These are phyloP conservation scores for Bipolaris victoriae DNA, from an alignment of 2,329 filamentous ascomycete genomes.

Conservation along the genomic window DNA sequence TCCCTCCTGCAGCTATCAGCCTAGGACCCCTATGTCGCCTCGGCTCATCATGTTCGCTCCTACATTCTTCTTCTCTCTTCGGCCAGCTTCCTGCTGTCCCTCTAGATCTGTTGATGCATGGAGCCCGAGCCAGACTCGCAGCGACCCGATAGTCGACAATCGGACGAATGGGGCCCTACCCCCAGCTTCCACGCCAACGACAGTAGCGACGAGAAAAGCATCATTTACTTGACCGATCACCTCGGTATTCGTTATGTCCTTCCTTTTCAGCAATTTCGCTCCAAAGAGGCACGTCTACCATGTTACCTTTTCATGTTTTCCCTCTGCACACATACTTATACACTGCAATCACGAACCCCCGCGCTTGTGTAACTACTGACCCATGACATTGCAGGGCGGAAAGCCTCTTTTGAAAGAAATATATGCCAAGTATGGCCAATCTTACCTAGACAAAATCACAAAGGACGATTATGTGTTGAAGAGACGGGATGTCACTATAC, in stretches of 20 bases:
- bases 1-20: not conserved
- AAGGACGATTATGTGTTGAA: slow-evolving; percentile 23
- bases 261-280: not conserved
- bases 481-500: slow-evolving; percentile 19
- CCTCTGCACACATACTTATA: too few relatives aligned
- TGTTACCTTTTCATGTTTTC: not conserved
- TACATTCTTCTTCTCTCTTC: not conserved
- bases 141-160: not conserved
- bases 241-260: not conserved
- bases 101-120: not conserved
- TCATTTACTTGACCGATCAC: not conserved
- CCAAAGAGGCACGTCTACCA: not conserved
- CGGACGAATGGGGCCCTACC: not conserved
- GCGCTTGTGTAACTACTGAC: not conserved
- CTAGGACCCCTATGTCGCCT: not conserved
- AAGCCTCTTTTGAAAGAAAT: slow-evolving; percentile 20
- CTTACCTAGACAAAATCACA: slow-evolving; percentile 11
- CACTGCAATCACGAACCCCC: not conserved
- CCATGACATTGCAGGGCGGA: slow-evolving; percentile 10
- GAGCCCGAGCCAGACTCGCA: not conserved
- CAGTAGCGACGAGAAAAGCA: not conserved
- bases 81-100: not conserved
- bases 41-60: not conserved
- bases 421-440: slow-evolving; percentile 13
- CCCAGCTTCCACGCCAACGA: not conserved